Evolutionary conservation across 2,329 filamentous ascomycete species (phyloP), one percentile per base, ranked within the genome.

Genomic region (Colletotrichum incanum): DNA sequence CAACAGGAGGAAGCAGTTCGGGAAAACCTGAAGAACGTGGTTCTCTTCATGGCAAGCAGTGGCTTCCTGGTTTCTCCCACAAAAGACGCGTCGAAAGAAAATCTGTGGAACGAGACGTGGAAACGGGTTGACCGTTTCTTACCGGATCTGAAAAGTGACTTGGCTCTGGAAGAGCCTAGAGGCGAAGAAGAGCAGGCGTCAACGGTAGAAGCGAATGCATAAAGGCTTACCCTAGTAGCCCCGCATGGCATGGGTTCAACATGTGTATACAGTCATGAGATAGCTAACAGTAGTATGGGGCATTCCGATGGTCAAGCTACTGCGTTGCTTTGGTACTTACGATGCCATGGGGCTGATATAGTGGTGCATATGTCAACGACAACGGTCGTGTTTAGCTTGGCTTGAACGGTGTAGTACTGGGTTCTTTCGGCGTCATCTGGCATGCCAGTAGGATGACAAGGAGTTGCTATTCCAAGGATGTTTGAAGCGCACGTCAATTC

Each of bases 21-120:
- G 0, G 96, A 99, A 82, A 96, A 94, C 75, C 85, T 99, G 70
- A 99, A 99, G 84, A 99, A 99, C 76, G 95, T 98, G 64, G 86
- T 98, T 31, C 87, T 99, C 12, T 96, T 99, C 77, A 98, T 99
- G 95, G 92, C 93, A 7, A 96, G 92, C 80, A 95, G 93, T 62
- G 95, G 93, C 45, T 95, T 94, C 77, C 89, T 99, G 6, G 91
- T 94, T 0, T 89, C 93, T 1, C 94, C 94, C 16, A 86, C 83
- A 74, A 82, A 87, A 76, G 87, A 92, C 74, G 79, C 86, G 1
- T 84, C 83, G 6, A 88, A 88, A 76, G 87, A 87, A 79, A 86
- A 85, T 77, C 83, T 91, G 23, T 92, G 86, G 89, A 84, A 81
- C 18, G 90, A 92, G 80, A 92, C 87, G 5, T 91, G 87, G 90